Evolutionary conservation across 306 rosid genomes (phyloP).

Genomic region (apple (Malus domestica)): DNA sequence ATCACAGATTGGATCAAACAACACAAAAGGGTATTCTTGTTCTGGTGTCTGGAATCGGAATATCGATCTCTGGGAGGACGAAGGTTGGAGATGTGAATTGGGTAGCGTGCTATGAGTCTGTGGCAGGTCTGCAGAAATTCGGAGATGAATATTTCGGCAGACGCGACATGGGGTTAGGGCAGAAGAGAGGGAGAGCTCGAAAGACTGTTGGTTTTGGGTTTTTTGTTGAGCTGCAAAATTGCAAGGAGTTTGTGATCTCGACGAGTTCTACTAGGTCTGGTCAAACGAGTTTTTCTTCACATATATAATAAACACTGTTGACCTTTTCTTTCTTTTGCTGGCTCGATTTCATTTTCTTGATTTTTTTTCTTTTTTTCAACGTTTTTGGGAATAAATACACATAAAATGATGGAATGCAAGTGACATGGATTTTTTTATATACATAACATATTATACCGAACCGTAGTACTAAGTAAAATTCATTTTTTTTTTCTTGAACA

Average conservation of each 20-base stretch:
- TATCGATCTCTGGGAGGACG: slow-evolving; percentile 19
- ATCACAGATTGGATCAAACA: slow-evolving; percentile 11
- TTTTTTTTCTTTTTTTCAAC: not conserved
- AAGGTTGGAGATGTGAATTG: not conserved
- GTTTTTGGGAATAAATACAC: not conserved
- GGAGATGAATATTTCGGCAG: not conserved
- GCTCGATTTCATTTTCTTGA: not conserved
- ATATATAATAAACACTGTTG: not conserved
- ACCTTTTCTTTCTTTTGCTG: not conserved
- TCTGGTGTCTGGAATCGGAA: not conserved
- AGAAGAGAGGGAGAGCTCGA: not conserved
- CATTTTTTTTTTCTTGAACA: no score
- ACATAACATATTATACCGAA: no score
- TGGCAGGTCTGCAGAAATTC: not conserved
- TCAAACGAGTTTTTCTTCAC: slow-evolving; percentile 37
- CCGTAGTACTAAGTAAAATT: no score
- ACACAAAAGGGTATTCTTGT: not conserved
- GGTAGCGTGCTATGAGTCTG: not conserved
- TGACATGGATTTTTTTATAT: not conserved
- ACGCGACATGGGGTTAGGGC: not conserved
- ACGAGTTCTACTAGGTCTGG: slow-evolving; percentile 21
- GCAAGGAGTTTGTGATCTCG: not conserved
- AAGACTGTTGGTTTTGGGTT: not conserved
- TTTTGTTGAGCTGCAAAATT: not conserved
- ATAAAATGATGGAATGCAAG: not conserved